Evolutionary conservation across 805 yeast genomes (phyloP).

Genomic region (Saturnispora kantuleensis): DNA sequence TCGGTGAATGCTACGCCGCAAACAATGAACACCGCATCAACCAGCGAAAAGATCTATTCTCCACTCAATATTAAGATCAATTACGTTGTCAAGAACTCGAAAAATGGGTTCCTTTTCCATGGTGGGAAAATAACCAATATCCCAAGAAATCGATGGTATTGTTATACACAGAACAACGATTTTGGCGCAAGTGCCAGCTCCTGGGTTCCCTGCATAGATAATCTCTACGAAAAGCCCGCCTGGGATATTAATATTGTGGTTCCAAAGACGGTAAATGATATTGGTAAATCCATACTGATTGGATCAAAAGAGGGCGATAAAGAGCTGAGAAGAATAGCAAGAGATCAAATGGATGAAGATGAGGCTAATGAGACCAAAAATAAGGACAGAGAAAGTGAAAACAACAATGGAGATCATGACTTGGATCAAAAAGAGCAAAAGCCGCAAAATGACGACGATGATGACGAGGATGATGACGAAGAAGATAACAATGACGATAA

Average conservation of each 20-base stretch:
- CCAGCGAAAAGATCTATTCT: slow-evolving; percentile 44
- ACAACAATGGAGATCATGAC: slow-evolving; percentile 33
- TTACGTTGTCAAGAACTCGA: slow-evolving; percentile 55
- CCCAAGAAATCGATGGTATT: slow-evolving; percentile 57
- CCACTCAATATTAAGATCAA: slow-evolving; percentile 66
- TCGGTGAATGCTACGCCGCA: slow-evolving; percentile 28
- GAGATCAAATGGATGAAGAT: slow-evolving; percentile 27
- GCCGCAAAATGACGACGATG: slow-evolving; percentile 18
- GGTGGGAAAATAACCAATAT: slow-evolving; percentile 44
- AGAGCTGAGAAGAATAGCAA: slow-evolving; percentile 15
- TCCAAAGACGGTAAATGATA: slow-evolving; percentile 70
- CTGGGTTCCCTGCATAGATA: slow-evolving; percentile 98
- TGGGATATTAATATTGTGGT: slow-evolving; percentile 88
- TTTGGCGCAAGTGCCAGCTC: slow-evolving; percentile 75
- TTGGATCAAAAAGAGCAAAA: no score
- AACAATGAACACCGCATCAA: slow-evolving; percentile 13
- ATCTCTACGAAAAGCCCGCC: slow-evolving; percentile 75
- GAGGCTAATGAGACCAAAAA: slow-evolving; percentile 18
- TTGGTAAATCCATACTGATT: slow-evolving; percentile 39
- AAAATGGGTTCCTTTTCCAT: slow-evolving; percentile 67
- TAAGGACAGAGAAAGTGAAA: slow-evolving; percentile 19
- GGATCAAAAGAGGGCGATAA: slow-evolving; percentile 30
- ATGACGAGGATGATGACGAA: slow-evolving; percentile 21
- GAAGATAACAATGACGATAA: slow-evolving; percentile 28
- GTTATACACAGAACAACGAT: slow-evolving; percentile 74